Evolutionary conservation across 345 rosid species (phyloP).

Genomic region (Erysimum cheiranthoides): DNA sequence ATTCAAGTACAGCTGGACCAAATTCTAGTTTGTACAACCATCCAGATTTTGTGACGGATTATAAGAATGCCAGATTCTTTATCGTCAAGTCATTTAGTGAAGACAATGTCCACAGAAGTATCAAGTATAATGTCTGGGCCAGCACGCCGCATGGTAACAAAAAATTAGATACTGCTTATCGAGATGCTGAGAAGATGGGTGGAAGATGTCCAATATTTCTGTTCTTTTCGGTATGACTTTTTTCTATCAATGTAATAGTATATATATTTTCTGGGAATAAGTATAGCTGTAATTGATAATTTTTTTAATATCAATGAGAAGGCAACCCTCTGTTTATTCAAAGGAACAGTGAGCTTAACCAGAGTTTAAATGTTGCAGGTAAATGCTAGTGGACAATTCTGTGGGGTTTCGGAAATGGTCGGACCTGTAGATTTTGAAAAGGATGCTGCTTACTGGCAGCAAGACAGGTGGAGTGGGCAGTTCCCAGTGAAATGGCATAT

Average conservation of each 20-base stretch:
- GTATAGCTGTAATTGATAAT: neutral
- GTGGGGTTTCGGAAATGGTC: slow-evolving; percentile 77
- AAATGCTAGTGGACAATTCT: slow-evolving; percentile 82
- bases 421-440: slow-evolving; percentile 77
- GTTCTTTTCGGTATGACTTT: slow-evolving; percentile 62
- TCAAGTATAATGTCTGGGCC: slow-evolving; percentile 76
- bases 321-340: slow-evolving; percentile 4
- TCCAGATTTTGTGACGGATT: slow-evolving; percentile 59
- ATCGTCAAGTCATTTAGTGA: slow-evolving; percentile 82
- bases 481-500: slow-evolving; percentile 79
- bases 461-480: slow-evolving; percentile 84
- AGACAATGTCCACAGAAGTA: slow-evolving; percentile 80
- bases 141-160: slow-evolving; percentile 82
- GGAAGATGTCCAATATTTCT: slow-evolving; percentile 63
- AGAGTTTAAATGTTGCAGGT: slow-evolving; percentile 52
- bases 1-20: slow-evolving; percentile 45
- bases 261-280: neutral
- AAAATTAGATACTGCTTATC: slow-evolving; percentile 70
- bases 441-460: slow-evolving; percentile 76
- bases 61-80: slow-evolving; percentile 68
- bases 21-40: slow-evolving; percentile 52
- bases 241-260: slow-evolving; percentile 2
- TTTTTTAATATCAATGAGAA: neutral
- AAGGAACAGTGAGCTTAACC: neutral
- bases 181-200: slow-evolving; percentile 59